Evolutionary conservation across 352 stramenopile species (phyloP).

Genomic region (Globisporangium radiosum): DNA sequence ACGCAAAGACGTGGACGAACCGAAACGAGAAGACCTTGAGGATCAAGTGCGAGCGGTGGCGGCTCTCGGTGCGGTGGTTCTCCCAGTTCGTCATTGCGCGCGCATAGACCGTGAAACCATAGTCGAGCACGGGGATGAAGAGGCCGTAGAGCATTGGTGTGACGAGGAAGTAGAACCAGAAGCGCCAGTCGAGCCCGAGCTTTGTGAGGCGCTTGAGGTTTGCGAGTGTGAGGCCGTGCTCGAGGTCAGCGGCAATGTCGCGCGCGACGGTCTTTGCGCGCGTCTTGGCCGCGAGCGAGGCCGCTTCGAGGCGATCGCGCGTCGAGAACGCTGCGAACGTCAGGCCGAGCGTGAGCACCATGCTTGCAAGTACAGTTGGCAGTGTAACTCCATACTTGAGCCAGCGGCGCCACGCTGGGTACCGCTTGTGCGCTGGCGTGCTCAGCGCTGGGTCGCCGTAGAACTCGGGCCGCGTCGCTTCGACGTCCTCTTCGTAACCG

Average conservation of each 20-base stretch:
- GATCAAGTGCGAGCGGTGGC: constrained; percentile 91
- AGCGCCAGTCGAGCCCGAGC: constrained; percentile 69
- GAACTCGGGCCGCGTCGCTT: constrained; percentile 82
- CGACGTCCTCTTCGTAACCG: constrained; percentile 85
- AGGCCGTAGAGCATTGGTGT: constrained; percentile 85
- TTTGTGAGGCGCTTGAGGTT: constrained; percentile 40
- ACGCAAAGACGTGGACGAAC: constrained; percentile 95
- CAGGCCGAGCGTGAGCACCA: constrained; percentile 44
- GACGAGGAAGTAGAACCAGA: constrained; percentile 83
- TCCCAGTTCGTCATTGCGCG: constrained; percentile 91
- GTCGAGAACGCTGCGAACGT: constrained; percentile 70
- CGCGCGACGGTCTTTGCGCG: constrained; percentile 36
- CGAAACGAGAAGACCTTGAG: constrained; percentile 98
- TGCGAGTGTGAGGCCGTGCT: constrained; percentile 46
- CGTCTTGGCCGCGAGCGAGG: constrained; percentile 38
- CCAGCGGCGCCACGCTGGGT: constrained; percentile 66
- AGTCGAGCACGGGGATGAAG: constrained; percentile 74
- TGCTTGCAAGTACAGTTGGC: constrained; percentile 49
- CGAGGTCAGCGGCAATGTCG: constrained; percentile 32
- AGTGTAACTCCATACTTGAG: constrained; percentile 74
- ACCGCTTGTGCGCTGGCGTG: constrained; percentile 32
- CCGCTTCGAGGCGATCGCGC: constrained; percentile 62
- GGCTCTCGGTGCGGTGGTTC: constrained; percentile 86
- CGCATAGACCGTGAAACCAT: constrained; percentile 83
- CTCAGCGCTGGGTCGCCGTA: constrained; percentile 37